A percentile compares a stretch with the other conserved stretches of the same genome.
phyloP scores from a whole-genome alignment of 352 stramenopile species.

The Phytophthora podocarpi region DNA sequence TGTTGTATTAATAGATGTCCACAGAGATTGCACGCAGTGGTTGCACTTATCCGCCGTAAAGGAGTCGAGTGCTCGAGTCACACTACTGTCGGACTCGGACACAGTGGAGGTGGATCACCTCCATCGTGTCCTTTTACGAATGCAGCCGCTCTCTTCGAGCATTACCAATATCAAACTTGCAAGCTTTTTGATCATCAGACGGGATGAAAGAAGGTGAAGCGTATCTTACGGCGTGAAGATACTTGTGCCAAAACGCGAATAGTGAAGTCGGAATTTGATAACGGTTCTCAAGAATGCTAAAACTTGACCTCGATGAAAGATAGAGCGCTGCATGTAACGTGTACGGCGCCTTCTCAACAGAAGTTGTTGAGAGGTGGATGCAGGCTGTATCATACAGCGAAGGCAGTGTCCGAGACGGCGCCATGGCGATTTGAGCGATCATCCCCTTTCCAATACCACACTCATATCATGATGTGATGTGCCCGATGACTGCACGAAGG shows the following conservation, averaged over 20 bases:
- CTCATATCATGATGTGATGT: no score
- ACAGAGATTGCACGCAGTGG: no score
- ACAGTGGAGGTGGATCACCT: conserved; percentile 4
- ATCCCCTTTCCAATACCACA: no score
- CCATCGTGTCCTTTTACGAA: neutral
- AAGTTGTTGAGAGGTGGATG: no score
- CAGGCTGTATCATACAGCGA: no score
- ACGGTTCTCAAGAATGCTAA: neutral
- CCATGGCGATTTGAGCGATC: neutral
- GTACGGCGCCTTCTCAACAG: no score
- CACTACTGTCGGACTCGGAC: neutral
- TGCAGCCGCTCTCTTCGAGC: neutral
- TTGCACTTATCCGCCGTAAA: neutral
- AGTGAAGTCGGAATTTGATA: neutral
- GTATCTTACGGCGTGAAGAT: no score
- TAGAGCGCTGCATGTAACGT: no score
- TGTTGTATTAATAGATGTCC: no score
- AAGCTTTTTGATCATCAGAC: neutral
- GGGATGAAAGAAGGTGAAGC: neutral
- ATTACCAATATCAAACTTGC: neutral
- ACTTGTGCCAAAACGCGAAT: neutral
- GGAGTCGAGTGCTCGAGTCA: neutral
- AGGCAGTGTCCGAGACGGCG: neutral
- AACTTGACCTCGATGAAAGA: no score
- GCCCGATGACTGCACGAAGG: no score